Base-by-base conservation (phyloP, 225 moss, liverwort and hornwort genomes). In the Bryum argenteum region DNA sequence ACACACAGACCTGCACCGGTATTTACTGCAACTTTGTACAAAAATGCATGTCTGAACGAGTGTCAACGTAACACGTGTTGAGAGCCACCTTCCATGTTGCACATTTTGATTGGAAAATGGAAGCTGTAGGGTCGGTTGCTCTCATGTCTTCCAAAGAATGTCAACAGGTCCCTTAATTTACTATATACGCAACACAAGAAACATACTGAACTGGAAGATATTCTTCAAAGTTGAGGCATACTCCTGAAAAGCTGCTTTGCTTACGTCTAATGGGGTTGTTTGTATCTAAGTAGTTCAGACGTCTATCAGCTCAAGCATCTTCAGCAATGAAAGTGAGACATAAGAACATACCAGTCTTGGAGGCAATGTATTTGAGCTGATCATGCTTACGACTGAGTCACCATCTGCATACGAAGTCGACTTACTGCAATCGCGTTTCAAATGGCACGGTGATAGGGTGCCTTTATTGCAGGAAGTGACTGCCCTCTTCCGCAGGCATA, bases 381-480 rank as follows among this genome's bases (percentile, higher is more conserved):
- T 33, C 33, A 33, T 33, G 33, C 33, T 33, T 33, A 6, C 33
- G 33, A 33, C 33, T 0, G 7, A 2, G 33, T 33, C 33, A 33
- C n/a, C n/a, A n/a, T n/a, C n/a, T n/a, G n/a, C n/a, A n/a, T n/a
- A n/a, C 33, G 33, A 33, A 39, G 22, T 58, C 58, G 41, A 77
- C 71, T 71, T 65, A 71, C 77, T 59, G 66, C 77, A 71, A 71
- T 53, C 65, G 28, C 57, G 9, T 18, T 22, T 7, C 44, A 43
- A 18, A 43, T 8, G 33, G 26, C 76, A 77, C 77, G 77, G 71
- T 52, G 10, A 71, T 59, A 77, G 65, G 77, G 52, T 60, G 41
- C 18, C 77, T 71, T 71, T 77, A 51, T 71, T 77, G 77, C 71
- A 77, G 71, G 39, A 71, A 71, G n/a, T 65, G 65, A 41, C 24